These are phyloP conservation scores for Biscogniauxia sp. DNA, from an alignment of 2,329 filamentous ascomycete genomes.

Conservation along the genomic window DNA sequence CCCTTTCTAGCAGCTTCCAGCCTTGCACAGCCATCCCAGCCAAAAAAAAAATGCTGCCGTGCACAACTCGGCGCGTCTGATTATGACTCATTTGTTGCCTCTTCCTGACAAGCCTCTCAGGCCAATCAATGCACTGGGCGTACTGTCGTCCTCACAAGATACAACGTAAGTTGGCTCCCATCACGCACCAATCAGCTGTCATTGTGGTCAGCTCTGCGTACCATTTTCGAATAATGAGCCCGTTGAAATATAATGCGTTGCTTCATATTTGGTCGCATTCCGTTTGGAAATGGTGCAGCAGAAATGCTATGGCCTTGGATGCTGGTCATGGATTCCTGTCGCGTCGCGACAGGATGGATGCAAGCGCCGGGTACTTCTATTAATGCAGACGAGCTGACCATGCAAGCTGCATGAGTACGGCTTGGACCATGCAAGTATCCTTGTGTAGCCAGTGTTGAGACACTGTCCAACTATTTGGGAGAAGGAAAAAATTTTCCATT, in stretches of 20 bases:
- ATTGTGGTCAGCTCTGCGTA: not conserved
- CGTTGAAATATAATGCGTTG: not conserved
- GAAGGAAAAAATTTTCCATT: not conserved
- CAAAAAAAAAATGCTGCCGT: conserved; percentile 8
- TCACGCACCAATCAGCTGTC: conserved; percentile 1
- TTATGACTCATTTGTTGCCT: conserved; percentile 30
- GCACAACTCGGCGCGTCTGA: conserved; percentile 19
- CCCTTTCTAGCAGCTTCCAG: conserved; percentile 16
- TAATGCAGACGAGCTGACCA: conserved; percentile 31
- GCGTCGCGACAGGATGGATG: conserved; percentile 19
- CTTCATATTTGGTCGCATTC: not conserved
- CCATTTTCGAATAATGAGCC: not conserved
- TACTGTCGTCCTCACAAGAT: conserved; percentile 7
- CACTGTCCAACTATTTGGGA: conserved; percentile 15
- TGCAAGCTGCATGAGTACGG: conserved; percentile 27
- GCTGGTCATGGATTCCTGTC: conserved; percentile 11
- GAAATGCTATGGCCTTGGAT: conserved; percentile 1
- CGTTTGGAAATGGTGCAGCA: not conserved
- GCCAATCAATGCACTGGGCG: not conserved
- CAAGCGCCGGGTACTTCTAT: conserved; percentile 26
- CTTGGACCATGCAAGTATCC: conserved; percentile 23
- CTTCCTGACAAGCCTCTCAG: conserved; percentile 4
- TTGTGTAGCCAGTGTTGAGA: conserved; percentile 23
- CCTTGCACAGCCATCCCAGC: conserved; percentile 25
- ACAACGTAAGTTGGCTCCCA: conserved; percentile 11